Evolutionary conservation across 2,329 filamentous ascomycete genomes (phyloP), one percentile per base, ranked within the genome.

Genomic region (Botryotinia convoluta): DNA sequence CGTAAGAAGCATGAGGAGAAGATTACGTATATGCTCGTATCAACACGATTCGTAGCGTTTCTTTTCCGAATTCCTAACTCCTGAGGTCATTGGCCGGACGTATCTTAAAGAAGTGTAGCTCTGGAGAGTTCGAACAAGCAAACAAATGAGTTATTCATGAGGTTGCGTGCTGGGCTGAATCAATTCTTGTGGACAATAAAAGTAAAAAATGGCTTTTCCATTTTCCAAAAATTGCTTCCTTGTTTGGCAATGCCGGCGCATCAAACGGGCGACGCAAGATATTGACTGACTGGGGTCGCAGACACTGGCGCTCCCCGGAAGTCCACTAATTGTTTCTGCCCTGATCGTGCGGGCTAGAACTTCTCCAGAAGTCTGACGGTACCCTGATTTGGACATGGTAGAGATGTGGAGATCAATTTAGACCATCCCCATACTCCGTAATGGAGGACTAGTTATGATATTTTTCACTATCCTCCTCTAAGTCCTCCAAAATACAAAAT

Each of bases 221-320:
- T 37, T 26, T 32, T 37, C 44, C n/a, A 37, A 65, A 29, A 26
- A 65, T 20, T 48, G 44, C 16, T 51, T 65, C 22, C 32, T 32
- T 45, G 42, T 45, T 45, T 57, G n/a, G 9, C 45, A 51, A 54
- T 67, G 35, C 32, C 20, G 63, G 32, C 22, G 63, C 32, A 37
- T 29, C 63, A 67, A 65, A 67, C 45, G 44, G 63, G 32, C 16
- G 35, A 37, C 16, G 42, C 45, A 20, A n/a, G 22, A 39, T 54
- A 68, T 32, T 42, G 35, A 42, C n/a, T 54, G 64, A n/a, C 37
- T 20, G 22, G 48, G 65, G 37, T 44, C n/a, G 48, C 65, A 69
- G 37, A 57, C 35, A 57, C 64, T 68, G 64, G 62, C 35, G 65
- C 48, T 57, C 48, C 48, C 65, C 48, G n/a, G 37, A 44, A 69